A percentile compares a stretch with the other conserved stretches of the same genome.
Conservation (phyloP, 1,284 basidiomycete species). For the Ganoderma boninense region DNA sequence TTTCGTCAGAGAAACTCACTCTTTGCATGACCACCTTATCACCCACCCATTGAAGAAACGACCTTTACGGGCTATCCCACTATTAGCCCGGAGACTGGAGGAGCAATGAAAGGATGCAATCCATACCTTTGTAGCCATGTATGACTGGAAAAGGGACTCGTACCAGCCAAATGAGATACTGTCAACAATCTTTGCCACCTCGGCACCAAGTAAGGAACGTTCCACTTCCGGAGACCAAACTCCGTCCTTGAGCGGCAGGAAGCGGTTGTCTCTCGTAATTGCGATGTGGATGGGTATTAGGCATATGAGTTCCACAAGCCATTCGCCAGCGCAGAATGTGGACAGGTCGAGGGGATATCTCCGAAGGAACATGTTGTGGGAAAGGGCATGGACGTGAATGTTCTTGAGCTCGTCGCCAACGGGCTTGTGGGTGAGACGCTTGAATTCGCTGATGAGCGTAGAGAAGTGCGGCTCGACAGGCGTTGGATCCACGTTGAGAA, state of each 20-base stretch:
- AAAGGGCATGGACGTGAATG: slow-evolving; percentile 44
- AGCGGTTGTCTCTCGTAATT: slow-evolving; percentile 63
- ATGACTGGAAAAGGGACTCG: slow-evolving; percentile 68
- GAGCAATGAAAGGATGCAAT: not conserved
- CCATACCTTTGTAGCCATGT: slow-evolving; percentile 62
- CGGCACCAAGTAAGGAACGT: slow-evolving; percentile 61
- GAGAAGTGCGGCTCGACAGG: slow-evolving; percentile 52
- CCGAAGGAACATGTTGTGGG: slow-evolving; percentile 19
- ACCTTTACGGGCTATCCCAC: slow-evolving; percentile 63
- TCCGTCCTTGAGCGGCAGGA: slow-evolving; percentile 68
- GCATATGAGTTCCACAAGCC: slow-evolving; percentile 68
- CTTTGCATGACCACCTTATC: not conserved
- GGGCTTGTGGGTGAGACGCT: slow-evolving; percentile 59
- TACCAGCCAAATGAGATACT: slow-evolving; percentile 70
- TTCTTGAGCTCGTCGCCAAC: slow-evolving; percentile 51
- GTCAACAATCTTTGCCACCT: slow-evolving; percentile 65
- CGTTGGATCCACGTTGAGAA: slow-evolving; percentile 48
- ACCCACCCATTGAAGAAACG: slow-evolving; percentile 68
- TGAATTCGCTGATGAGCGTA: slow-evolving; percentile 55
- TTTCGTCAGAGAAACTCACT: not conserved
- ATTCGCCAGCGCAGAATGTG: slow-evolving; percentile 60
- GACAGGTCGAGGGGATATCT: not conserved
- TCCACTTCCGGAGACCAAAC: slow-evolving; percentile 59
- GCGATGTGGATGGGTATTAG: slow-evolving; percentile 72
- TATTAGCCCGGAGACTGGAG: slow-evolving; percentile 8